Evolutionary conservation across 2,329 filamentous ascomycete species (phyloP).

Genomic region (Aspergillus sclerotialis): DNA sequence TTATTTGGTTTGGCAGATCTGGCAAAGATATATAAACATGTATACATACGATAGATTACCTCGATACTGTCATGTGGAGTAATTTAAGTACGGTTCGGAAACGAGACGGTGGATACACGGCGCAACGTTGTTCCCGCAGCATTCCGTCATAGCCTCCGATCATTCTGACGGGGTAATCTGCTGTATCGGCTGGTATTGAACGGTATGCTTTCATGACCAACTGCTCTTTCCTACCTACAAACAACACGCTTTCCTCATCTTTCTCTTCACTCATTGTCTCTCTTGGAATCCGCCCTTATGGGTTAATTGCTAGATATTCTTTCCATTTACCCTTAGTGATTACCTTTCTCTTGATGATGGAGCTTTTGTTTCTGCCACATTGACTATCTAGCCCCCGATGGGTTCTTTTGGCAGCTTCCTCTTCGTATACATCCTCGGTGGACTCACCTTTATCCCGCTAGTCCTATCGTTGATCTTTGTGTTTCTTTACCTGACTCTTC

Average conservation of each 20-base stretch:
- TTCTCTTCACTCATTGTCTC: neutral
- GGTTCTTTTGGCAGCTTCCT: conserved; percentile 52
- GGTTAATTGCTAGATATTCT: neutral
- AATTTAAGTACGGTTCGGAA: too few relatives aligned
- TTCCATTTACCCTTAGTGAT: neutral
- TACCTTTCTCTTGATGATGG: conserved; percentile 19
- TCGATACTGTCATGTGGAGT: too few relatives aligned
- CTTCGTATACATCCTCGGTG: conserved; percentile 74
- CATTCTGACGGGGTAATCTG: neutral
- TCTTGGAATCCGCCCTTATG: neutral
- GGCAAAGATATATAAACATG: neutral
- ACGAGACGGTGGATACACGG: conserved; percentile 1
- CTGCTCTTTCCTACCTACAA: neutral
- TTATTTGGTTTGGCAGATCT: neutral
- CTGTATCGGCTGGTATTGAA: neutral
- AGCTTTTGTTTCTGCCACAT: conserved; percentile 22
- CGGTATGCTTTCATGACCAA: neutral
- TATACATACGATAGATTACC: neutral
- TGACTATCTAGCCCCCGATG: conserved; percentile 32
- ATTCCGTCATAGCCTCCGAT: neutral
- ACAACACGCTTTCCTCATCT: neutral
- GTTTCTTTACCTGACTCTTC: conserved; percentile 64
- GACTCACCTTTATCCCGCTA: conserved; percentile 78
- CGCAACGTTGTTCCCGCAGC: conserved; percentile 1
- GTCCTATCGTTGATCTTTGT: conserved; percentile 54